Base-by-base conservation (phyloP, 176 grass and related monocot species). In the Cymbopogon citratus region DNA sequence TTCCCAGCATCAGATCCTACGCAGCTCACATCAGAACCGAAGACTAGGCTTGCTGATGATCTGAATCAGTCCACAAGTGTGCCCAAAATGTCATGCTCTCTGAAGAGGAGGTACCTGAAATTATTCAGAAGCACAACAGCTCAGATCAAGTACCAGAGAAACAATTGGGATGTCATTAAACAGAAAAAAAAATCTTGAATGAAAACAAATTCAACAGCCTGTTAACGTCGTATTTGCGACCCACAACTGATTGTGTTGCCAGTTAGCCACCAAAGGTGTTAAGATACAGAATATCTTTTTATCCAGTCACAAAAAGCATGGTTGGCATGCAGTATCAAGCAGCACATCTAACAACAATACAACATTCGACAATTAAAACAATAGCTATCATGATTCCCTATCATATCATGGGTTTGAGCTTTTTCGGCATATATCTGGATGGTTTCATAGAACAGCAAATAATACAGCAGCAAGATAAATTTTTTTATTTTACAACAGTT, bases 41-140 rank as follows among this genome's bases (percentile, higher is more conserved):
- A 12, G 25, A 21, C 78, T 57, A 12, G 9, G 51, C 7, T 38
- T 48, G 27, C 7, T 3, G n/a, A 18, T 33, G 4, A 9, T 67
- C 28, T 10, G 35, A 31, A 79, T 91, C 79, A 91, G 60, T 91
- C 90, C 19, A 82, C 68, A 34, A 91, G 90, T 18, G 86, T 88
- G 34, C 90, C 90, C 74, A 91, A 73, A 25, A 91, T 91, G 79
- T 91, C 90, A 0, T 86, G 73, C 46, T 91, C 90, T 82, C 90
- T 74, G 74, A 86, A 91, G 40, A 91, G 86, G 26, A 88, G 83
- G 79, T 91, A 91, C 86, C 90, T 91, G 82, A 71, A 80, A 56
- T 64, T 52, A 41, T 9, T 23, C 6, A 84, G 15, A 64, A 27
- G 34, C 1, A 6, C 3, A 36, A 19, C 73, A 9, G 13, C 10